Percentiles rank a stretch among this genome's conserved stretches.
Evolutionary conservation across 192 early-diverging fungal genomes (phyloP).

Genomic region (Backusella sp.): DNA sequence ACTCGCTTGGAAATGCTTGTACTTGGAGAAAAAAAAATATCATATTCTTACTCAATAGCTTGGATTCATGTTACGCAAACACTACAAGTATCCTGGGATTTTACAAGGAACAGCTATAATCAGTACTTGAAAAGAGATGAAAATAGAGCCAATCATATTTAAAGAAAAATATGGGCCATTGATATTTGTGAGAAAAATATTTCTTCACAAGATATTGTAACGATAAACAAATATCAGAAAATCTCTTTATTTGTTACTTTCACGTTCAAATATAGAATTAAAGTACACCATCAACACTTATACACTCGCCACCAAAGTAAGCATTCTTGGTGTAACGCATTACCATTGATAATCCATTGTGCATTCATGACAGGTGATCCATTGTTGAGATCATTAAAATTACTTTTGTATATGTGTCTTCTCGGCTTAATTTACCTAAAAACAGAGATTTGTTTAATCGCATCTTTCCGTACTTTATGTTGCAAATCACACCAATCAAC

Average conservation of each 20-base stretch:
- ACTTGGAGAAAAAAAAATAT: neutral
- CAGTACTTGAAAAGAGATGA: neutral
- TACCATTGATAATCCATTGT: neutral
- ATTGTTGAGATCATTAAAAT: neutral
- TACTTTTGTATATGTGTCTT: neutral
- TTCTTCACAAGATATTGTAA: too few relatives aligned
- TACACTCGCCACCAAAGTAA: too few relatives aligned
- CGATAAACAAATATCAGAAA: too few relatives aligned
- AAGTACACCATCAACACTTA: too few relatives aligned
- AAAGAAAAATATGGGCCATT: neutral
- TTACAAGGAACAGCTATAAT: neutral
- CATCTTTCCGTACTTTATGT: neutral
- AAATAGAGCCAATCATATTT: neutral
- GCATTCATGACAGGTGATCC: neutral
- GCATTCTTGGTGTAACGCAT: neutral
- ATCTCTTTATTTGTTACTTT: too few relatives aligned
- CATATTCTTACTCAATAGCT: neutral
- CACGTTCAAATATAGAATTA: too few relatives aligned
- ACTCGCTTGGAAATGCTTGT: neutral
- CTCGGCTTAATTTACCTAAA: neutral
- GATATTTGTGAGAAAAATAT: neutral
- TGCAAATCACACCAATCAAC: too few relatives aligned
- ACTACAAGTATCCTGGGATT: neutral
- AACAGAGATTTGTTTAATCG: neutral
- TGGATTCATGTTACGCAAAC: neutral